A percentile compares a stretch with the other conserved stretches of the same genome.
phyloP scores from a whole-genome alignment of 1,139 yeast species.

The Arxiozyma bovina region DNA sequence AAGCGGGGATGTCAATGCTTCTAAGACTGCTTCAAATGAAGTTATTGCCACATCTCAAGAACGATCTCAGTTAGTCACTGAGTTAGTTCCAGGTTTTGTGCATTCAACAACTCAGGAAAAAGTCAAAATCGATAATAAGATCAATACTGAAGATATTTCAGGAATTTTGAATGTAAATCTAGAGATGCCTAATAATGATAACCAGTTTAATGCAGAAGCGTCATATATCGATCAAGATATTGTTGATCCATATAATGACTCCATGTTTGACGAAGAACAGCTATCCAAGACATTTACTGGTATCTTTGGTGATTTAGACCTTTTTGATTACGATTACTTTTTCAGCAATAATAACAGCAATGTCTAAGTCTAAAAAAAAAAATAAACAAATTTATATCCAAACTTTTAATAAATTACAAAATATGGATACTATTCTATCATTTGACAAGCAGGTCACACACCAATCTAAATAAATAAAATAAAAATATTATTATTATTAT shows the following conservation, averaged over 20 bases:
- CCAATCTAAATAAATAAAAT: not conserved
- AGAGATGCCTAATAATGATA: not conserved
- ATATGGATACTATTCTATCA: not conserved
- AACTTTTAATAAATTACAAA: not conserved
- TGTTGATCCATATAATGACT: not conserved
- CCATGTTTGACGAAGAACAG: constrained; percentile 5
- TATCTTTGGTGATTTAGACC: constrained; percentile 21
- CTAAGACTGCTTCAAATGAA: not conserved
- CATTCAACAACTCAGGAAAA: not conserved
- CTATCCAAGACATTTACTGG: constrained; percentile 14
- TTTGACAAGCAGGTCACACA: not conserved
- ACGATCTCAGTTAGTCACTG: not conserved
- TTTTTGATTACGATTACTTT: constrained; percentile 26
- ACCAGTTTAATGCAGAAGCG: not conserved
- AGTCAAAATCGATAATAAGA: not conserved
- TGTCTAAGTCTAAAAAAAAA: not conserved
- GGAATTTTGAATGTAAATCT: not conserved
- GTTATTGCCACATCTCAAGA: not conserved
- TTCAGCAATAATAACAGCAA: constrained; percentile 6
- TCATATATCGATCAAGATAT: not conserved
- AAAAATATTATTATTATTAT: not conserved
- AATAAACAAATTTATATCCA: not conserved
- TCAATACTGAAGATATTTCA: no score
- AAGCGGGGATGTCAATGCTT: not conserved
- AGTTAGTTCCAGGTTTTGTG: not conserved